Evolutionary conservation across 2,329 filamentous ascomycete species (phyloP), one percentile per base, ranked within the genome.

Genomic region (Clonostachys solani): DNA sequence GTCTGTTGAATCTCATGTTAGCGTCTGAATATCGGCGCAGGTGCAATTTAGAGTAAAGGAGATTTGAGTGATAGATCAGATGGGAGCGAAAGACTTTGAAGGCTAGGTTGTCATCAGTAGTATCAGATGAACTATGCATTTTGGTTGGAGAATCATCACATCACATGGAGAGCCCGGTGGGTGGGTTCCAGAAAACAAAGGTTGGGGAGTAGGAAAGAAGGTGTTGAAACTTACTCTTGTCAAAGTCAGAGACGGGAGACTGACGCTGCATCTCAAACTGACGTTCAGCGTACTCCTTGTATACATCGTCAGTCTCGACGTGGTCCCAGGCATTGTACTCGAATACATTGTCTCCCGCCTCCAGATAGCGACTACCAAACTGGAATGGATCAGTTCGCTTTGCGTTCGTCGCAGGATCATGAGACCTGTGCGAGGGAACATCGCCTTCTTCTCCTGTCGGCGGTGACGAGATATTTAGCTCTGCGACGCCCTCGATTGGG

Each of bases 311-410:
- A 64, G 91, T 91, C 68, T 92, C 86, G 63, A 97, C 94, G 65
- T 99, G 92, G 65, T 99, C 94, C 94, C 94, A 99, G 36, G 94
- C 94, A 67, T 99, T 99, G 81, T 94, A 96, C 66, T 95, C 87
- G 71, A 92, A 99, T 60, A 95, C 89, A 64, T 97, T 80, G 71
- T 96, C 92, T 61, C 84, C 82, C 65, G 92, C 78, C 59, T 87
- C 83, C 45, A 99, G 81, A 60, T 81, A 88, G 50, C 92, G 89
- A 43, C 89, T 94, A 51, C 94, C 94, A 66, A 99, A 99, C 68
- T 95, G 87, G 68, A 97, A 99, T 16, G 94, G 94, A 62, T 96
- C 91, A 62, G 74, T 88, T 58, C 90, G 82, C 73, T 97, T 97
- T 69, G 87, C 75, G 65, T 91, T 94, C 65, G 86, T 71, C 52